Base-by-base conservation (phyloP, 1,284 basidiomycete species). In the Trichosporon sp. region DNA sequence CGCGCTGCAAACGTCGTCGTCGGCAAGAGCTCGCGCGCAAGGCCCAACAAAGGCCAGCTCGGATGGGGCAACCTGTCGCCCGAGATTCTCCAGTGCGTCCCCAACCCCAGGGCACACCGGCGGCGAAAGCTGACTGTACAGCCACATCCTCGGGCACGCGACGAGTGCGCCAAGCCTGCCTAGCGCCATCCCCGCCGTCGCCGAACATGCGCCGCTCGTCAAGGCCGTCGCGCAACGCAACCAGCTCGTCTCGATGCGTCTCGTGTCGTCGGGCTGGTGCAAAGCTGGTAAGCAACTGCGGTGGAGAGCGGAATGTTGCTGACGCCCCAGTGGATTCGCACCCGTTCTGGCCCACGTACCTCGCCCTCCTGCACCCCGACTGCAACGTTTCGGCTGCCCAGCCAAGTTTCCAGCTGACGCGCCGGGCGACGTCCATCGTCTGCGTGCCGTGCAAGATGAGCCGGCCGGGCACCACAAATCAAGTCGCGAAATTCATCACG, bases 291-390 rank as follows among this genome's bases (percentile, higher is more conserved):
- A 68, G 76, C 70, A 47, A 56, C 64, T 18, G 25, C 12, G 63
- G 51, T 60, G 51, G 31, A 65, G 53, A 32, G 34, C 12, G 4
- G 29, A 38, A 62, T 32, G 38, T 44, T 3, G 27, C 44, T 66
- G 64, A 62, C 60, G 29, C 18, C 34, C 18, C 53, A 78, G 76
- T 75, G 72, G 71, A 78, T 71, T 69, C 71, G 13, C 75, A 76
- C 53, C 65, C 75, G 2, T 78, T 78, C 66, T 78, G 77, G 77
- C 34, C 69, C 27, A 21, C 65, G 13, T 76, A 72, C 60, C 64
- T 65, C 15, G 27, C 51, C 32, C 9, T 34, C 11, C n/a, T 72
- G 18, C 60, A 62, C 9, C 63, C 71, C 23, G 68, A 68, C 23
- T 11, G 56, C n/a, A 21, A 38, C 7, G 56, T 65, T 29, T 25